Base-by-base conservation (phyloP, 306 rosid genomes). In the Cucurbita argyrosperma region DNA sequence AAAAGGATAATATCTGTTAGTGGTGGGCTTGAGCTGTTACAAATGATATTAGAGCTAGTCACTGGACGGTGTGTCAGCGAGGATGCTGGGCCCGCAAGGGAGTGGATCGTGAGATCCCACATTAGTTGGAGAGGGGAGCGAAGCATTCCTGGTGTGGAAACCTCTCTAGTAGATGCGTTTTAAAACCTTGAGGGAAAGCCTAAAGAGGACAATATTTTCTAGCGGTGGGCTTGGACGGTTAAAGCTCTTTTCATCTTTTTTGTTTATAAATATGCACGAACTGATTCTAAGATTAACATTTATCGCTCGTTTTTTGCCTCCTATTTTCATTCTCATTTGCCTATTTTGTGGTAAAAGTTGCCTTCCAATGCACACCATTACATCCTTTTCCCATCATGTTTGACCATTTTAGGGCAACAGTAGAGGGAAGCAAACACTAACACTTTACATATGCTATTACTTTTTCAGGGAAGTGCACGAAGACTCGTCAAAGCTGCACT, bases 381-480 rank as follows among this genome's bases (percentile, higher is more conserved):
- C 21, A 30, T 57, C 15, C 8, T 42, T 8, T 42, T 42, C 42
- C 42, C 40, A 18, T 67, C 54, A 57, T 66, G 35, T 6, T 30
- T 4, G n/a, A 42, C 53, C 4, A 18, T 49, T 67, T 68, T 26
- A 18, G 72, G 37, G 72, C 6, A 43, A 66, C 54, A 40, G 35
- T n/a, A 43, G 74, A 68, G 55, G 73, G 21, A 67, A 23, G 16
- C 19, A 10, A 19, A 10, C 35, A 69, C 40, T 13, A 0, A 10
- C 49, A 10, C 49, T 53, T 49, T 10, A 11, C 68, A 59, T 59
- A 12, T 72, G 51, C 60, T 70, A 19, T 75, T 69, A 75, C 80
- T 64, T 71, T 86, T 86, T 82, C 97, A 94, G 99, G 99, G 99
- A 83, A 94, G 89, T 80, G 99, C 99, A 68, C 88, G 80, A 85